Evolutionary conservation across 352 stramenopile genomes (phyloP), one percentile per base, ranked within the genome.

Genomic region (Phytophthora idaei): DNA sequence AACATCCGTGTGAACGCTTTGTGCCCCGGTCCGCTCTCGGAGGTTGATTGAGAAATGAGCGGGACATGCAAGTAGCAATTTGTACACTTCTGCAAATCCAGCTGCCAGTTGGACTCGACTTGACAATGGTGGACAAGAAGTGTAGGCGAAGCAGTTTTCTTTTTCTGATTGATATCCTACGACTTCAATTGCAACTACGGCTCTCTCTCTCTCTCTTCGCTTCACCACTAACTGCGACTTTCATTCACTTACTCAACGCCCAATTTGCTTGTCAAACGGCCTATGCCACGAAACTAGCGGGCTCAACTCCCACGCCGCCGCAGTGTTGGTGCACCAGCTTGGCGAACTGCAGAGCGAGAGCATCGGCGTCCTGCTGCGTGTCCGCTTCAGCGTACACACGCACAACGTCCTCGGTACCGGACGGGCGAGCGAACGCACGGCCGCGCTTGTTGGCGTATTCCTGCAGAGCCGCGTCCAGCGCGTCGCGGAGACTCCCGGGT

Each of bases 331-430:
- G 80, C 50, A 93, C 77, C 15, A 92, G 83, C 63, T 92, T 83
- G 42, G 89, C 90, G 34, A 97, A 92, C 64, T 90, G 79, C 15
- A 90, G 80, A 46, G 95, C 95, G 36, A 99, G 80, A 39, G 82
- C 81, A 68, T 99, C 94, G 1, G 95, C 97, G 57, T 91, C 82
- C 17, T 81, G 78, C 71, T 97, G 87, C 21, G 89, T 98, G 62
- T 87, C 75, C 17, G 97, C 96, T 77, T 99, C 98, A 29, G 98
- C 98, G 83, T 99, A 99, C 37, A 99, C 92, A 42, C 98, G 95
- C 34, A 99, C 97, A 8, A 97, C 97, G 73, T 99, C 93, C 75
- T 99, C 98, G 1, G 98, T 99, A 27, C 98, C 98, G 60, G 94
- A 99, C 29, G 97, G 95, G 41, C 98, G 87, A 21, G 99, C 90